phyloP scores from a whole-genome alignment of 345 rosid species.

The Theobroma cacao region DNA sequence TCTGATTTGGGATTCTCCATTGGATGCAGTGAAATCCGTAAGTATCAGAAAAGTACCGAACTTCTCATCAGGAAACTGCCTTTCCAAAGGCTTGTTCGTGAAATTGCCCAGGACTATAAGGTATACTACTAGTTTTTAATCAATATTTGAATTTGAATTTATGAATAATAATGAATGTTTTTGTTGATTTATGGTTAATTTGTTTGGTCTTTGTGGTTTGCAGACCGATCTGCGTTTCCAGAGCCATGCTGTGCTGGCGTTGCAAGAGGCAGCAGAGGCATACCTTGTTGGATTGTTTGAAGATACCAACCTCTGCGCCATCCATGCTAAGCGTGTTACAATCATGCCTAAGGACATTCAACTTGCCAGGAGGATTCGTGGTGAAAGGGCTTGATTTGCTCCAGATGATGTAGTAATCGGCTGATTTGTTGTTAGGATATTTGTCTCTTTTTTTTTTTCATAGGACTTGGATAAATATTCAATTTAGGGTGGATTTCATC shows the following conservation, averaged over 20 bases:
- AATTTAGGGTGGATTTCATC: not conserved
- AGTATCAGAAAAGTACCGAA: constrained; percentile 94
- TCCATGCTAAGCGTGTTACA: constrained; percentile 85
- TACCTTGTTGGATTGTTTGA: constrained; percentile 86
- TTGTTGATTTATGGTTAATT: not conserved
- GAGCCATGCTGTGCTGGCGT: constrained; percentile 83
- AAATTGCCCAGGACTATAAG: constrained; percentile 92
- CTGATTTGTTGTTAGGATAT: not conserved
- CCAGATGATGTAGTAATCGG: not conserved
- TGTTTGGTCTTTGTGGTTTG: not conserved
- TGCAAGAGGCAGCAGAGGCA: constrained; percentile 96
- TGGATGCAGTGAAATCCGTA: constrained; percentile 66
- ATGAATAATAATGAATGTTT: too few species aligned
- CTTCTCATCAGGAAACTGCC: constrained; percentile 82
- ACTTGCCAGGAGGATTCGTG: constrained; percentile 76
- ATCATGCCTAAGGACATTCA: constrained; percentile 94
- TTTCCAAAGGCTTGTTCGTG: constrained; percentile 89
- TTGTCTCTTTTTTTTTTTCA: too few species aligned
- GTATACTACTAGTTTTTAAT: constrained; percentile 12
- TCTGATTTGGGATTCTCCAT: not conserved
- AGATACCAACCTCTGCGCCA: constrained; percentile 88
- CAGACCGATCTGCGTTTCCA: constrained; percentile 90
- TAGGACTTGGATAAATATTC: not conserved
- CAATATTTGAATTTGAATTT: not conserved
- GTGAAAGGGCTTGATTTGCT: constrained; percentile 63